These are phyloP conservation scores for Margaritispora aquatica DNA, from an alignment of 495 filamentous ascomycete species.

Conservation along the genomic window DNA sequence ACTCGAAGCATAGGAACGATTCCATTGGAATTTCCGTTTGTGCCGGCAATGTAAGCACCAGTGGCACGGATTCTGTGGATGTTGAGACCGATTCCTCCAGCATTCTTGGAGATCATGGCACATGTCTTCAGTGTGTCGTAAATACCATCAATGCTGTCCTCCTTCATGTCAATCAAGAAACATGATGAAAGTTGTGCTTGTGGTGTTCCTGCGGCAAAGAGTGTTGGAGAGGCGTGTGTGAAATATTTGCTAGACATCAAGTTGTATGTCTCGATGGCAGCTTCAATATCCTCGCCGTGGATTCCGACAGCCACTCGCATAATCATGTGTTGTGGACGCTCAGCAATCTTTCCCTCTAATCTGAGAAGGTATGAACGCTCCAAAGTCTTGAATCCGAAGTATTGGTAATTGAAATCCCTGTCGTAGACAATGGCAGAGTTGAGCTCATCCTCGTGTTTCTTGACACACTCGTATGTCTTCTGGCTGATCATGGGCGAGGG, in stretches of 20 bases:
- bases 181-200: conserved; percentile 91
- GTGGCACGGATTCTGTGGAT: conserved; percentile 94
- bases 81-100: conserved; percentile 94
- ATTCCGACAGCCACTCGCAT: conserved; percentile 99
- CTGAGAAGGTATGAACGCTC: conserved; percentile 96
- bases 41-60: conserved; percentile 94
- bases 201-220: conserved; percentile 97
- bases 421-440: conserved; percentile 99
- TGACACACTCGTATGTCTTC: conserved; percentile 80
- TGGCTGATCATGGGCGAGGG: conserved; percentile 89
- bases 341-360: conserved; percentile 86
- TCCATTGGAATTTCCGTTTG: conserved; percentile 95
- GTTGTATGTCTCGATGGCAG: conserved; percentile 93
- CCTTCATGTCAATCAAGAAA: conserved; percentile 98
- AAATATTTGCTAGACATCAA: conserved; percentile 97
- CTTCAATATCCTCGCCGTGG: conserved; percentile 89
- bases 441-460: conserved; percentile 91
- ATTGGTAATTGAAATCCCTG: conserved; percentile 99
- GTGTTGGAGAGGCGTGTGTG: conserved; percentile 93
- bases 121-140: conserved; percentile 99
- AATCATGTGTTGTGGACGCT: conserved; percentile 97
- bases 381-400: conserved; percentile 98
- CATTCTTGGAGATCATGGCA: conserved; percentile 99
- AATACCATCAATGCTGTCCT: conserved; percentile 98
- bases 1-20: conserved; percentile 97